These are phyloP conservation scores for Pulveroboletus sp. DNA, from an alignment of 768 basidiomycete species.

Conservation along the genomic window DNA sequence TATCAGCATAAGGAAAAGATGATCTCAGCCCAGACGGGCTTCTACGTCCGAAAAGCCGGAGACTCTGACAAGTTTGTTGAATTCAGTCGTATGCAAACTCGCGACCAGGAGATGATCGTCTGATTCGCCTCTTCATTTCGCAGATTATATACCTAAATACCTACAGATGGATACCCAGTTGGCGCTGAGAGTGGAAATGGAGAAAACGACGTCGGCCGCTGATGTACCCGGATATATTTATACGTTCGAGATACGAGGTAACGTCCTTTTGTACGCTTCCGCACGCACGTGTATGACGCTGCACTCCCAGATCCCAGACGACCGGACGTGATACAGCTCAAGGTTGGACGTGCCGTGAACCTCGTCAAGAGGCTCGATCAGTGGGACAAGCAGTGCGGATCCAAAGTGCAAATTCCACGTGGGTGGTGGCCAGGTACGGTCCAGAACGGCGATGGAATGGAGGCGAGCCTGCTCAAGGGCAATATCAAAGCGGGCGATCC, in stretches of 20 bases:
- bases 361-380: constrained; percentile 69
- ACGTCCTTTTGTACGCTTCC: constrained; percentile 2
- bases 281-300: constrained; percentile 6
- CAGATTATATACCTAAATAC: constrained; percentile 71
- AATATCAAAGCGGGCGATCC: constrained; percentile 57
- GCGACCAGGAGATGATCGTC: neutral
- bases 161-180: constrained; percentile 57
- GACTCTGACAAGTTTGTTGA: constrained; percentile 43
- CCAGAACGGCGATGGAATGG: constrained; percentile 36
- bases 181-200: constrained; percentile 52
- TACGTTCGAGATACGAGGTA: constrained; percentile 74
- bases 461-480: constrained; percentile 57
- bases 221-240: constrained; percentile 80
- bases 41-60: constrained; percentile 48
- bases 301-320: constrained; percentile 27
- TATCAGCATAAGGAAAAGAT: constrained; percentile 60
- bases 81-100: constrained; percentile 47
- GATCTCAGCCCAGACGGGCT: constrained; percentile 46
- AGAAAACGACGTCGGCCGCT: constrained; percentile 45
- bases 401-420: constrained; percentile 67
- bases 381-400: constrained; percentile 79
- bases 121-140: constrained; percentile 3
- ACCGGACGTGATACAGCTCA: constrained; percentile 52
- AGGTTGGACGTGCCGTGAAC: constrained; percentile 77
- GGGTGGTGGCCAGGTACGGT: constrained; percentile 68